These are phyloP conservation scores for Fistulinella prunicolor DNA, from an alignment of 768 basidiomycete species.

Conservation along the genomic window DNA sequence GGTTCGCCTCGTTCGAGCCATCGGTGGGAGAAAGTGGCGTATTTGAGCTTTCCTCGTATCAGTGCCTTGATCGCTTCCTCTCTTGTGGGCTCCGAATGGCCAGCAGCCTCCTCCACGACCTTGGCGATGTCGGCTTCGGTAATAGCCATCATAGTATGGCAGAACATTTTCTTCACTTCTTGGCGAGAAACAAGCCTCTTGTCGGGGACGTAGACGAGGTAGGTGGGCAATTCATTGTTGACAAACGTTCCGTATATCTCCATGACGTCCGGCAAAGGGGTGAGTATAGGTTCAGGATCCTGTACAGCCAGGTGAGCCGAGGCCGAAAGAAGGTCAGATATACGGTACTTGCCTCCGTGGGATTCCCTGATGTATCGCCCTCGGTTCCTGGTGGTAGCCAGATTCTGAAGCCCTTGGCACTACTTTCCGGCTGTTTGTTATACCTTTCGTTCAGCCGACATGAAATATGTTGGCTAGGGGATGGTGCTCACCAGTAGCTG, in stretches of 20 bases:
- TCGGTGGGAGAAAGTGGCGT: constrained; percentile 29
- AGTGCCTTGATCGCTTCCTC: constrained; percentile 26
- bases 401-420: constrained; percentile 21
- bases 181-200: constrained; percentile 29
- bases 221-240: constrained; percentile 31
- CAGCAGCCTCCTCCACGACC: constrained; percentile 14
- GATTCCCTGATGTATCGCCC: not conserved
- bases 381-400: constrained; percentile 17
- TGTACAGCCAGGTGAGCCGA: not conserved
- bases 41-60: constrained; percentile 23
- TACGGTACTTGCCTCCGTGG: constrained; percentile 9
- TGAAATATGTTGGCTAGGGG: not conserved
- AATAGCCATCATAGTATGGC: constrained; percentile 22
- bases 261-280: constrained; percentile 26
- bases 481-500: constrained; percentile 23
- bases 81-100: constrained; percentile 25
- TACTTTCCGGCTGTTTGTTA: constrained; percentile 20
- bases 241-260: constrained; percentile 17
- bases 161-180: constrained; percentile 32
- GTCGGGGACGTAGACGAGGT: constrained; percentile 27
- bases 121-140: constrained; percentile 26
- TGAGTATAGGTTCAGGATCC: constrained; percentile 1
- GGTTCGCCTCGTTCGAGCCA: constrained; percentile 32
- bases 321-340: not conserved
- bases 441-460: not conserved